Percentiles rank a stretch among this genome's conserved stretches.
Evolutionary conservation across 805 yeast species (phyloP).

Genomic region (Citeromyces nyonsensis): DNA sequence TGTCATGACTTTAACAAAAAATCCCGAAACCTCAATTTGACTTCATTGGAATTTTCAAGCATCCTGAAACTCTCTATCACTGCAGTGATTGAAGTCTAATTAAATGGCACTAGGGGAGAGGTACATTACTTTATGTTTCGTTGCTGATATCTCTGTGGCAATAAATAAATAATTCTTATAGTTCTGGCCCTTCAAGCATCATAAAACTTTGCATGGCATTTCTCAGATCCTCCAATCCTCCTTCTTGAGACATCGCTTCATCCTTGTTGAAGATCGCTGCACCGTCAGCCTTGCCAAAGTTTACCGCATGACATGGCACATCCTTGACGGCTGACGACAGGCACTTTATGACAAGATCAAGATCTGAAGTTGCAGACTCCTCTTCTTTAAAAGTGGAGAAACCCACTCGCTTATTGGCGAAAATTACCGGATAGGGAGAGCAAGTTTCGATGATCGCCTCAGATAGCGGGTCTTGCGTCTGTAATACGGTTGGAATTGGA

Average conservation of each 20-base stretch:
- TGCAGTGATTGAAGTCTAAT: too few relatives aligned
- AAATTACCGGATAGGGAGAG: constrained; percentile 12
- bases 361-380: background rate
- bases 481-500: constrained; percentile 2
- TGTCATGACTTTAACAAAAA: too few relatives aligned
- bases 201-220: constrained; percentile 4
- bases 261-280: constrained; percentile 2
- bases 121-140: too few relatives aligned
- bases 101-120: too few relatives aligned
- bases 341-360: background rate
- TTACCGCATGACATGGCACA: constrained; percentile 2
- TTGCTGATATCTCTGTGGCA: too few relatives aligned
- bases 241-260: background rate
- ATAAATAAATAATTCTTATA: too few relatives aligned
- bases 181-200: too few relatives aligned
- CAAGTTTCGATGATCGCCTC: constrained; percentile 45
- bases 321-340: background rate
- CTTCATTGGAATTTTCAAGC: too few relatives aligned
- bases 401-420: constrained; percentile 9
- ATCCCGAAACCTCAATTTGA: too few relatives aligned
- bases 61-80: too few relatives aligned
- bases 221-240: constrained; percentile 3
- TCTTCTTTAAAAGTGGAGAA: constrained; percentile 7
- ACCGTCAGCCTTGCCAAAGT: constrained; percentile 5
- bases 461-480: constrained; percentile 18